Evolutionary conservation across 208 protist genomes (phyloP).

Genomic region (Balamuthia mandrillaris): DNA sequence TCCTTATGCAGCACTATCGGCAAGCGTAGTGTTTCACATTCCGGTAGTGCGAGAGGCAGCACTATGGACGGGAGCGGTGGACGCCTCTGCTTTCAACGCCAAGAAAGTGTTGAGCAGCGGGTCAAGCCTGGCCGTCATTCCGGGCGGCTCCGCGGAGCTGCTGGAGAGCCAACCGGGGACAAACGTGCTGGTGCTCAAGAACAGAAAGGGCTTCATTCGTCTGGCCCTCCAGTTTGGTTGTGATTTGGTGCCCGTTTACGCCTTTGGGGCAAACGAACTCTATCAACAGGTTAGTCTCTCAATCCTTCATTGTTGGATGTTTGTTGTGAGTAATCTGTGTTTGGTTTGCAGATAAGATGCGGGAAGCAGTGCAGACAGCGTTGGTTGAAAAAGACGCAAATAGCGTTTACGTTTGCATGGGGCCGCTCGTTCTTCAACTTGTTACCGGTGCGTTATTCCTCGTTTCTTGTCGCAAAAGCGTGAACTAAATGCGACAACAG

Average conservation of each 20-base stretch:
- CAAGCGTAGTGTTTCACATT: background rate
- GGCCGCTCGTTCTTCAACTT: background rate
- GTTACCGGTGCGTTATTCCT: background rate
- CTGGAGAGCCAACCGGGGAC: background rate
- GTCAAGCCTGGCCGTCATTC: background rate
- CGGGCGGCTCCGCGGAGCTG: background rate
- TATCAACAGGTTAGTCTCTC: background rate
- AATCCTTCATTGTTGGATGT: background rate
- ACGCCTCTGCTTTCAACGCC: background rate
- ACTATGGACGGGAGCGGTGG: background rate
- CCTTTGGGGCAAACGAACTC: constrained; percentile 3
- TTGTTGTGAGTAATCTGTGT: background rate
- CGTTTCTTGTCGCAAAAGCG: too few species aligned
- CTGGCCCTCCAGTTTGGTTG: background rate
- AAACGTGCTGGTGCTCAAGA: background rate
- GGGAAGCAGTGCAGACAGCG: background rate
- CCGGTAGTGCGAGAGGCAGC: background rate
- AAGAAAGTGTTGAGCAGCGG: background rate
- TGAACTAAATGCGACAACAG: too few species aligned
- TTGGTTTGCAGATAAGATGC: background rate
- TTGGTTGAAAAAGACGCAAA: background rate
- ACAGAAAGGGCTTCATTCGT: background rate
- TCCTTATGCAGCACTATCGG: background rate
- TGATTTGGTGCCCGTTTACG: background rate
- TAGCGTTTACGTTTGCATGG: background rate